phyloP scores from a whole-genome alignment of 2,329 filamentous ascomycete genomes.

The Aspergillus tamarii region DNA sequence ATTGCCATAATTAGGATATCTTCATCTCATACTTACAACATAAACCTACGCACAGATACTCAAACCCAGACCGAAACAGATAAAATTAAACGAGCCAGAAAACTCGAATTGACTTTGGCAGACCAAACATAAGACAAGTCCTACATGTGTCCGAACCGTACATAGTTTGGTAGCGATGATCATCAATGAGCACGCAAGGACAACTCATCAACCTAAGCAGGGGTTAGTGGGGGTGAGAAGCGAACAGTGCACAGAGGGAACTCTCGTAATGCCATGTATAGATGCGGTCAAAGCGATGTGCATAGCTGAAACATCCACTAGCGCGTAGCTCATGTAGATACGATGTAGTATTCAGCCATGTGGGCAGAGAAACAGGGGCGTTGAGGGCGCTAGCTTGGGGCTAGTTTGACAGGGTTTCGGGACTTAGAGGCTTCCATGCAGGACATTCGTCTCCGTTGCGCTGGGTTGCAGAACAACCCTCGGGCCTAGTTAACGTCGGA shows the following conservation, averaged over 20 bases:
- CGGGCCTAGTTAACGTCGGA: background rate
- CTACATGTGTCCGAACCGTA: background rate
- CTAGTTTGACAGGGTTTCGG: background rate
- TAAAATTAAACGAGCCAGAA: background rate
- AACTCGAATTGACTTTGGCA: background rate
- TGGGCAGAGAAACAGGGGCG: background rate
- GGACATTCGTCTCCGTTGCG: background rate
- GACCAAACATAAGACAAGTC: background rate
- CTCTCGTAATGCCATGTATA: background rate
- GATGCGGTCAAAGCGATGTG: background rate
- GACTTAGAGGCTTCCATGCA: background rate
- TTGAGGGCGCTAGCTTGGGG: background rate
- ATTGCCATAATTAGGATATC: background rate
- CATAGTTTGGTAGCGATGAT: background rate
- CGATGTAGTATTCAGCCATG: background rate
- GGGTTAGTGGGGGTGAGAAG: background rate
- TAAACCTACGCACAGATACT: background rate
- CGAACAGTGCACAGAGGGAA: background rate
- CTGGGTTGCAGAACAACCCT: background rate
- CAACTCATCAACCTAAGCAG: background rate
- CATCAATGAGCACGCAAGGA: background rate
- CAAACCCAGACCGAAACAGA: background rate
- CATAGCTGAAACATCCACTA: background rate
- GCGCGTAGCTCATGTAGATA: background rate
- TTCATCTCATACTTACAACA: background rate